A percentile compares a stretch with the other conserved stretches of the same genome.
phyloP scores from a whole-genome alignment of 2,329 filamentous ascomycete species.

The Lomentospora prolificans region DNA sequence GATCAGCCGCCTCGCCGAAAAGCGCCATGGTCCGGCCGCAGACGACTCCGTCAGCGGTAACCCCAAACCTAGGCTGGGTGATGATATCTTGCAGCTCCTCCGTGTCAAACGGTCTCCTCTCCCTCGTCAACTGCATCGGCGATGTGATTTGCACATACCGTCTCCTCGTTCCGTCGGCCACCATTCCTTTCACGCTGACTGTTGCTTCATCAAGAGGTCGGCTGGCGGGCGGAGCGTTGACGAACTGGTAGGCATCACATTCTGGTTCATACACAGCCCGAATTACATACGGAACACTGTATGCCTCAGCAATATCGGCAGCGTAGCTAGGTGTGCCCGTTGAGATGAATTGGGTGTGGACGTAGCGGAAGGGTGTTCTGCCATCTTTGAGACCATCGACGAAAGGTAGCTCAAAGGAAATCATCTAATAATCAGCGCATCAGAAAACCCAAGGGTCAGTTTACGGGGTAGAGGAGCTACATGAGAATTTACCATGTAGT shows the following conservation, averaged over 20 bases:
- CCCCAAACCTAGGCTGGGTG: not conserved
- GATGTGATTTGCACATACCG: not conserved
- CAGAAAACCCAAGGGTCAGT: not conserved
- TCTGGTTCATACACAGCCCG: not conserved
- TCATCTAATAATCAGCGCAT: not conserved
- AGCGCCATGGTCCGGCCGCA: not conserved
- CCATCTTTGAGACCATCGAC: not conserved
- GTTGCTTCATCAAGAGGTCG: not conserved
- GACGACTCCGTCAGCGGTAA: not conserved
- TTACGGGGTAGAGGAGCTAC: not conserved
- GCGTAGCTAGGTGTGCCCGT: not conserved
- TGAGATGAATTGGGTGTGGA: not conserved
- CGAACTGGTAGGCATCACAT: not conserved
- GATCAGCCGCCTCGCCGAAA: not conserved
- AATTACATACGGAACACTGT: not conserved
- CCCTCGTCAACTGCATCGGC: not conserved
- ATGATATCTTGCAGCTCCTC: not conserved
- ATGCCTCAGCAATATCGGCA: not conserved
- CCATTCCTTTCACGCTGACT: not conserved
- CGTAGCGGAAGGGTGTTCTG: constrained; percentile 1
- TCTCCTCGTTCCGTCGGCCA: not conserved
- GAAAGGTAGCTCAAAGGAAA: constrained; percentile 3
- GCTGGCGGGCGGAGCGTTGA: not conserved
- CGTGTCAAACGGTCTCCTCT: not conserved
- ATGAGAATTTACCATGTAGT: not conserved